phyloP scores from a whole-genome alignment of 371 early-diverging fungal species.

The Mucor piriformis region DNA sequence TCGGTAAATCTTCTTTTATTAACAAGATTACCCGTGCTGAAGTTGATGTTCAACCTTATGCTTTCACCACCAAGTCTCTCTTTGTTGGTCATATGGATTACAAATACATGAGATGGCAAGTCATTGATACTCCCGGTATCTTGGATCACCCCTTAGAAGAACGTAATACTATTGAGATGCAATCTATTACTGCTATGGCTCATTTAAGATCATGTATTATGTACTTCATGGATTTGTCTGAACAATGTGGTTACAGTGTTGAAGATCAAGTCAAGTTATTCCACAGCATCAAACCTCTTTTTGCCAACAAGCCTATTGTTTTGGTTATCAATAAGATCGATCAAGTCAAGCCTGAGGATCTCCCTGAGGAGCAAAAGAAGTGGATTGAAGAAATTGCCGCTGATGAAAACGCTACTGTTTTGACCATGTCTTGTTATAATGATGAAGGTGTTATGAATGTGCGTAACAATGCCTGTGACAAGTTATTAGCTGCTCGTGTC shows the following conservation, averaged over 20 bases:
- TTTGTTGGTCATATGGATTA: slow-evolving; percentile 99
- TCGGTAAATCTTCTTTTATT: slow-evolving; percentile 99
- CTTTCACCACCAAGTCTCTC: slow-evolving; percentile 99
- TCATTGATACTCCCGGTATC: slow-evolving; percentile 99
- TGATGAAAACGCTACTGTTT: slow-evolving; percentile 72
- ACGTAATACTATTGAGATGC: slow-evolving; percentile 99
- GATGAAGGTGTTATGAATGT: slow-evolving; percentile 97
- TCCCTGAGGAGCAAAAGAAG: slow-evolving; percentile 73
- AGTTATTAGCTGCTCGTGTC: slow-evolving; percentile 89
- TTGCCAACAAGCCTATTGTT: slow-evolving; percentile 97
- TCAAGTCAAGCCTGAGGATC: slow-evolving; percentile 75
- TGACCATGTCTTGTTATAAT: slow-evolving; percentile 87
- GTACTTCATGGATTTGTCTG: slow-evolving; percentile 99
- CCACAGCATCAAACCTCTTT: slow-evolving; percentile 97
- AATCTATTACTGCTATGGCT: slow-evolving; percentile 99
- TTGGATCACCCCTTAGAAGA: slow-evolving; percentile 99
- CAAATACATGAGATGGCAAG: slow-evolving; percentile 99
- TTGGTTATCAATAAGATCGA: slow-evolving; percentile 99
- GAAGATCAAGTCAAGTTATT: slow-evolving; percentile 93
- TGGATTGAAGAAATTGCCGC: slow-evolving; percentile 76
- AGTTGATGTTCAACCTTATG: slow-evolving; percentile 99
- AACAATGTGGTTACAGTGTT: slow-evolving; percentile 99
- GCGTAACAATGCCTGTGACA: slow-evolving; percentile 92
- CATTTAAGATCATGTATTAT: slow-evolving; percentile 98
- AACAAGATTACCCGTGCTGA: slow-evolving; percentile 99